These are phyloP conservation scores for Psophocarpus tetragonolobus DNA, from an alignment of 306 rosid genomes.

Conservation along the genomic window DNA sequence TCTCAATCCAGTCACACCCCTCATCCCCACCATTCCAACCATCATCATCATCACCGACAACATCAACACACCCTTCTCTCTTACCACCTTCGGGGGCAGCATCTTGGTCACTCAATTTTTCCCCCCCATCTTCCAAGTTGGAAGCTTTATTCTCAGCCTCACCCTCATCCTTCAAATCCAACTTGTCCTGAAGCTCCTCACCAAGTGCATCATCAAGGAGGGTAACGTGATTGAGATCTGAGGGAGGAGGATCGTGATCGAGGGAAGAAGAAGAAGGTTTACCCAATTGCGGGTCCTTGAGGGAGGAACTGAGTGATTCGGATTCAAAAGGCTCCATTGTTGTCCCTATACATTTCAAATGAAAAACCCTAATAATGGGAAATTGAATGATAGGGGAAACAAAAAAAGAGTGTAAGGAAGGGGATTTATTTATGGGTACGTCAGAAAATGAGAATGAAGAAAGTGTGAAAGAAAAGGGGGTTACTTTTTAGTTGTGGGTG, in stretches of 20 bases:
- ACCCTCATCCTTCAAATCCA: constrained; percentile 43
- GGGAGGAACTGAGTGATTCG: constrained; percentile 30
- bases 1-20: constrained; percentile 28
- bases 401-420: neutral
- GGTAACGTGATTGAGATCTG: constrained; percentile 39
- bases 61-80: constrained; percentile 29
- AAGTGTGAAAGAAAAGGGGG: constrained; percentile 31
- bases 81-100: constrained; percentile 34
- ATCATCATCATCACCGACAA: neutral
- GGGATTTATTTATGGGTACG: neutral
- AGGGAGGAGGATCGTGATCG: constrained; percentile 43
- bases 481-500: neutral
- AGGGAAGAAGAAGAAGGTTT: constrained; percentile 36
- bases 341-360: constrained; percentile 69
- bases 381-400: neutral
- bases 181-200: constrained; percentile 35
- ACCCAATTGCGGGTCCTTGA: constrained; percentile 31
- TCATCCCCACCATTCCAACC: constrained; percentile 24
- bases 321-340: constrained; percentile 66
- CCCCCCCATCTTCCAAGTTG: constrained; percentile 28
- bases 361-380: constrained; percentile 60
- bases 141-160: constrained; percentile 29
- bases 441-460: constrained; percentile 7
- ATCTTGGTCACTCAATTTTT: constrained; percentile 28
- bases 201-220: constrained; percentile 33